These are phyloP conservation scores for Stenocarpella maydis DNA, from an alignment of 2,329 filamentous ascomycete genomes.

Conservation along the genomic window DNA sequence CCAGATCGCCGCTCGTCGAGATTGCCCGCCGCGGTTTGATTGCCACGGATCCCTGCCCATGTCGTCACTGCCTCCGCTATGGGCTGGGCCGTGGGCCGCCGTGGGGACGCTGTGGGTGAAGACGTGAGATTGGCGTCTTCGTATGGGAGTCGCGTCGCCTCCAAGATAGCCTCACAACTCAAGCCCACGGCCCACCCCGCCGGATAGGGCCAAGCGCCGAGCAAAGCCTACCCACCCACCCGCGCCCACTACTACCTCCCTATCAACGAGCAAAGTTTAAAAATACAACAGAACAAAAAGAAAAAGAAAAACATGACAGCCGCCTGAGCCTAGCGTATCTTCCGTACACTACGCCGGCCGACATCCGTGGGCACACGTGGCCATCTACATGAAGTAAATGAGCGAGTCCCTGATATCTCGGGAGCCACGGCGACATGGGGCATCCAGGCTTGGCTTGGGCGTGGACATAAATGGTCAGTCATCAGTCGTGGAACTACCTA, in stretches of 20 bases:
- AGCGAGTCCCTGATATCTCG: not conserved
- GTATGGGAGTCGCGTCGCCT: slow-evolving; percentile 23
- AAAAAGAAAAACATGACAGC: not conserved
- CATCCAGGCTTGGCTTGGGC: too few species aligned
- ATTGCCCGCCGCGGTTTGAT: slow-evolving; percentile 11
- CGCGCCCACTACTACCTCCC: slow-evolving; percentile 15
- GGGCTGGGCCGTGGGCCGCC: too few species aligned
- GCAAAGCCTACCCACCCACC: not conserved
- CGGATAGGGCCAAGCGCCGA: slow-evolving; percentile 16
- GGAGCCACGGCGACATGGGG: slow-evolving; percentile 18
- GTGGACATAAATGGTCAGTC: not conserved
- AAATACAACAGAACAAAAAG: too few species aligned
- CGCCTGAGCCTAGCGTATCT: not conserved
- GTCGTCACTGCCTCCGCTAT: too few species aligned
- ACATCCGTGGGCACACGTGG: not conserved
- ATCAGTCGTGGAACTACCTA: too few species aligned
- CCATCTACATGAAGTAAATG: not conserved
- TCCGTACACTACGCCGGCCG: not conserved
- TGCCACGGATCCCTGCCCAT: slow-evolving; percentile 20
- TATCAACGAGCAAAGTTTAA: slow-evolving; percentile 4
- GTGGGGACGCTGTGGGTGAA: slow-evolving; percentile 4
- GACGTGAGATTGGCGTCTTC: slow-evolving; percentile 20
- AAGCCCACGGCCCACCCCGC: slow-evolving; percentile 1
- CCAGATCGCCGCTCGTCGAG: slow-evolving; percentile 22
- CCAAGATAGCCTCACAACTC: slow-evolving; percentile 23